Evolutionary conservation across 768 basidiomycete species (phyloP).

Genomic region (Ramaria sp.): DNA sequence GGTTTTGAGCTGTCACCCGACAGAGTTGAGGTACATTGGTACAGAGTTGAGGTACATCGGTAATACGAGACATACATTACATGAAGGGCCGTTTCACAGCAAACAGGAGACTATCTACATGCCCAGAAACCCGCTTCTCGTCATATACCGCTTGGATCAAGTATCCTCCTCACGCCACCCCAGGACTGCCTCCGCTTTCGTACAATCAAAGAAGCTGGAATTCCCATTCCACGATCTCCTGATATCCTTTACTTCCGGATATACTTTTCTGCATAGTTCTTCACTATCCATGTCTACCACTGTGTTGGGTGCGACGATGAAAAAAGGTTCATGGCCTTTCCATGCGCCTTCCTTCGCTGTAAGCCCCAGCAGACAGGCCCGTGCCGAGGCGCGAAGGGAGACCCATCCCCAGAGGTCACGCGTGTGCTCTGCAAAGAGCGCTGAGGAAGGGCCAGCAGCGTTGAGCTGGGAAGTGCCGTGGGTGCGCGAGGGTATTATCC

Average conservation of each 20-base stretch:
- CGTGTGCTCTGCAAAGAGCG: constrained; percentile 18
- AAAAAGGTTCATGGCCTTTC: constrained; percentile 59
- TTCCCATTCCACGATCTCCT: constrained; percentile 22
- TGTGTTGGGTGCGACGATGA: constrained; percentile 47
- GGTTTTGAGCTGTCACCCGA: too few species aligned
- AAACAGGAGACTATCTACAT: too few species aligned
- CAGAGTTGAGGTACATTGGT: too few species aligned
- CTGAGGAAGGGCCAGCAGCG: background rate
- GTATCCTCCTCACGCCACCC: constrained; percentile 35
- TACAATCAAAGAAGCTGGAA: constrained; percentile 49
- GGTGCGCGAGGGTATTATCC: constrained; percentile 33
- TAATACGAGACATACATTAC: too few species aligned
- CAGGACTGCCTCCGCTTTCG: constrained; percentile 48
- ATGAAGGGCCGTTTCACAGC: too few species aligned
- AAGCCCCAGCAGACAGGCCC: constrained; percentile 53
- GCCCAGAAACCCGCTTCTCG: too few species aligned
- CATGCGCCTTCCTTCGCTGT: constrained; percentile 32
- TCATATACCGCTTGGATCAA: too few species aligned
- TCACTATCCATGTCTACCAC: constrained; percentile 32
- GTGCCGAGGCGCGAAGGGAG: constrained; percentile 52
- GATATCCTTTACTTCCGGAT: constrained; percentile 36
- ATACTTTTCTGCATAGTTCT: constrained; percentile 35
- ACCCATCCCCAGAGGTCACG: constrained; percentile 60
- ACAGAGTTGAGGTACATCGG: too few species aligned
- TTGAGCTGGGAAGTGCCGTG: constrained; percentile 9